Percentiles rank a stretch among this genome's conserved stretches.
Conservation (phyloP, 2,329 filamentous ascomycete species). For the Penicillium sclerotigenum region DNA sequence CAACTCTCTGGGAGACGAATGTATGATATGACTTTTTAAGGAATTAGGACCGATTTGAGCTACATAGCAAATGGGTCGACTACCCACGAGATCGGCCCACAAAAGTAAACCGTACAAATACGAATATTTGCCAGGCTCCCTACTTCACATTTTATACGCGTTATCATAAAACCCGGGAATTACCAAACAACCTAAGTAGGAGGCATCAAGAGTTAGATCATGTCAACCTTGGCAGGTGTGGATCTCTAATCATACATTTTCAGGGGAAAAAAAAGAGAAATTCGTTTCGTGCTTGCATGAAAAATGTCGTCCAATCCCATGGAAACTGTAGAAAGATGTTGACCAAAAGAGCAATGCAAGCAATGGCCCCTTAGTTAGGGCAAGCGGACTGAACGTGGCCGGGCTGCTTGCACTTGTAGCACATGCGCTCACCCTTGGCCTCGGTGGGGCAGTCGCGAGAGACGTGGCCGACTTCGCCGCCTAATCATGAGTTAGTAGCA, state of each 20-base stretch:
- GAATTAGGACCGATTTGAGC: not conserved
- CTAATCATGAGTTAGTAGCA: constrained; percentile 35
- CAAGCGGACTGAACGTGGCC: constrained; percentile 93
- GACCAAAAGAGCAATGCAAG: constrained; percentile 27
- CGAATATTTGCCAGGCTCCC: not conserved
- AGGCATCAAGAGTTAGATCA: constrained; percentile 28
- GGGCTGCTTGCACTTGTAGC: constrained; percentile 89
- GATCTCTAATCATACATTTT: constrained; percentile 16
- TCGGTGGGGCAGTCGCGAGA: constrained; percentile 95
- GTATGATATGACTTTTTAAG: not conserved
- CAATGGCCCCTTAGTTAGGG: constrained; percentile 63
- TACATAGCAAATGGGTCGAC: not conserved
- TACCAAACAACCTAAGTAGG: constrained; percentile 19
- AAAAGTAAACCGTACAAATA: not conserved
- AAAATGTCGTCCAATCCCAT: constrained; percentile 9
- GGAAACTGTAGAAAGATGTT: constrained; percentile 16
- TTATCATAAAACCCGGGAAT: constrained; percentile 19
- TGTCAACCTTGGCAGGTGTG: constrained; percentile 14
- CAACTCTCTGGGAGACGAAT: not conserved
- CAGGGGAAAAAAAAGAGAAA: constrained; percentile 11
- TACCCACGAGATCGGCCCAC: not conserved
- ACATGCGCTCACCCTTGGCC: constrained; percentile 86
- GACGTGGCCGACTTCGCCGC: constrained; percentile 85
- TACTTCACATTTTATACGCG: constrained; percentile 5
- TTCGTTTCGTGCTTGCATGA: constrained; percentile 17